These are phyloP conservation scores for Diaporthe sp. DNA, from an alignment of 2,329 filamentous ascomycete species.

Conservation along the genomic window DNA sequence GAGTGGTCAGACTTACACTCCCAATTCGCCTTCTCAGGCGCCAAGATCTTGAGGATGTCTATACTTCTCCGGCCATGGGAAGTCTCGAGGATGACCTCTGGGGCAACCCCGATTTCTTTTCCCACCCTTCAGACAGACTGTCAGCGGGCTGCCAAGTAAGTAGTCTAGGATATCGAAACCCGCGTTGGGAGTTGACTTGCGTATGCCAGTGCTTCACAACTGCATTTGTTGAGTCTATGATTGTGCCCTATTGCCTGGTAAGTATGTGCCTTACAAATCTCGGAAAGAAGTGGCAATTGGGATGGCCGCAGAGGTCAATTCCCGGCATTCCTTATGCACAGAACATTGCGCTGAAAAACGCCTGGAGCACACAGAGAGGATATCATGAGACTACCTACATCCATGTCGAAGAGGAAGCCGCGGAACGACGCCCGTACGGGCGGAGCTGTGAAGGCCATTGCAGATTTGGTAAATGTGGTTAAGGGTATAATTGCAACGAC, in stretches of 20 bases:
- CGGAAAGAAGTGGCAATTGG: too few relatives aligned
- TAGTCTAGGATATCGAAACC: not conserved
- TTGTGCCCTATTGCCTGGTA: conserved; percentile 66
- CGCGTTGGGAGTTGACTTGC: conserved; percentile 56
- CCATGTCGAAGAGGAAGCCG: conserved; percentile 79
- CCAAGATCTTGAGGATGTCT: conserved; percentile 83
- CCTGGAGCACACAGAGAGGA: not conserved
- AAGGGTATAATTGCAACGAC: not conserved
- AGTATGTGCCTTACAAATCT: not conserved
- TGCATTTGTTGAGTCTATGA: conserved; percentile 84
- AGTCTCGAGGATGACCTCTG: conserved; percentile 86
- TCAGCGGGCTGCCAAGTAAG: conserved; percentile 17
- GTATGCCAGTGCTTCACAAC: conserved; percentile 83
- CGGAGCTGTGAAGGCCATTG: conserved; percentile 54
- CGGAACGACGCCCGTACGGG: conserved; percentile 63
- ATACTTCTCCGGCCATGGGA: conserved; percentile 93
- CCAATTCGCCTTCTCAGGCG: conserved; percentile 90
- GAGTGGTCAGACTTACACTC: conserved; percentile 75
- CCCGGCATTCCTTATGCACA: not conserved
- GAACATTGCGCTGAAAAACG: not conserved
- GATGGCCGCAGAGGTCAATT: too few relatives aligned
- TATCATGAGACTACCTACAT: conserved; percentile 48
- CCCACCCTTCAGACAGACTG: conserved; percentile 70
- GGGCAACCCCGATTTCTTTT: conserved; percentile 84
- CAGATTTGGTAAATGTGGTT: not conserved